These are phyloP conservation scores for Dictyostelium intermedium DNA, from an alignment of 78 protist genomes.

Conservation along the genomic window DNA sequence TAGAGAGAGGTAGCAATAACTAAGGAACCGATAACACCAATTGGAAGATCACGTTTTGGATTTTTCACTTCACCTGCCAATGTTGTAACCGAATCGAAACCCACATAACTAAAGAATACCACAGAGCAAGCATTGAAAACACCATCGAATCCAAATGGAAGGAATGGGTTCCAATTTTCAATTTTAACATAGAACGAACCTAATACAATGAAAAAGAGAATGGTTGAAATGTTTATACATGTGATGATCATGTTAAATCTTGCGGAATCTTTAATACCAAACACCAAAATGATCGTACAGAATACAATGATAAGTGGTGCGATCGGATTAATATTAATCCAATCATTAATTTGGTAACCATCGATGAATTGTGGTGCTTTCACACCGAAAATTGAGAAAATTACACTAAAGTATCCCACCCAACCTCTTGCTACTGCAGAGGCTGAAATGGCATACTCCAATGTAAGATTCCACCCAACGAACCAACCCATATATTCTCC, in stretches of 20 bases:
- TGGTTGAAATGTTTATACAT: constrained; percentile 52
- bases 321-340: constrained; percentile 21
- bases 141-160: constrained; percentile 81
- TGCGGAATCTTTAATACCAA: constrained; percentile 81
- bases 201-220: constrained; percentile 57
- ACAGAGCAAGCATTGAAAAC: constrained; percentile 73
- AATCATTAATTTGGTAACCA: neutral
- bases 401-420: constrained; percentile 45
- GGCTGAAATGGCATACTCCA: constrained; percentile 82
- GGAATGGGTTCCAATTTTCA: constrained; percentile 71
- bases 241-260: constrained; percentile 40
- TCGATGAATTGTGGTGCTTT: constrained; percentile 33
- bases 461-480: constrained; percentile 68
- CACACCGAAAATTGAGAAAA: constrained; percentile 13
- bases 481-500: constrained; percentile 84
- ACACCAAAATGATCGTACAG: constrained; percentile 44
- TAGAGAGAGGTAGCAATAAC: constrained; percentile 70
- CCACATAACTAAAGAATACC: constrained; percentile 84
- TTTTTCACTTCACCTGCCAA: constrained; percentile 78
- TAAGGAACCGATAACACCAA: constrained; percentile 80
- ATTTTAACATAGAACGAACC: constrained; percentile 64
- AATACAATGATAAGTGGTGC: constrained; percentile 50
- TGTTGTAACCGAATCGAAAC: constrained; percentile 86
- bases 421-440: constrained; percentile 86
- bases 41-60: constrained; percentile 84